Evolutionary conservation across 768 basidiomycete species (phyloP), one percentile per base, ranked within the genome.

Genomic region (Lactarius tabidus): DNA sequence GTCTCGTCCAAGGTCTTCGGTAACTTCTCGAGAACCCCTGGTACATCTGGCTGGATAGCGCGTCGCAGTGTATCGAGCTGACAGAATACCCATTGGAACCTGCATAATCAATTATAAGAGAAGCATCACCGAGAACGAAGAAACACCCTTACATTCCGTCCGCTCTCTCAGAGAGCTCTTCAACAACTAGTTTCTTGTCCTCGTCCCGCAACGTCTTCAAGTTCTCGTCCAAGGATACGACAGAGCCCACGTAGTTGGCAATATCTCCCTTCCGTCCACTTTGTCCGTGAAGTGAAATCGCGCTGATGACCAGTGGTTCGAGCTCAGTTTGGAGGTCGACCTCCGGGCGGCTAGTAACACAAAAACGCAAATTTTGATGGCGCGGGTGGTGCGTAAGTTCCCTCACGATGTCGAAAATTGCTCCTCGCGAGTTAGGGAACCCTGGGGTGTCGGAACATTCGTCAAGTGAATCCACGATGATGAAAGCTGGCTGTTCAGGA

Each of bases 261-360:
- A 64, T 59, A 33, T 54, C 57, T 8, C 10, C 43, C 29, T 20
- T 45, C 33, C 26, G 38, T 33, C 23, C 17, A 14, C 9, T 23
- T 38, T 2, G 3, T 18, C 52, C 28, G 15, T 54, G 28, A 28
- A 54, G 52, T 17, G 31, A 28, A 28, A 54, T 4, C 3, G 26
- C 28, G 3, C 28, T 54, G 3, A 33, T 7, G 14, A 58, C 14
- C 9, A 64, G 36, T 6, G 39, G 18, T 23, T 59, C 28, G 18
- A 64, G 58, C 17, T 45, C 20, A 26, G 12, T 2, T 39, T 10
- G 52, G 20, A 64, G 43, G 52, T 64, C 63, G 20, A 29, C 39
- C 51, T 64, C 58, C 10, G 63, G 52, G 5, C 63, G 52, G 17
- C 63, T 64, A 10, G 63, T 64, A 0, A 54, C 39, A 12, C 63